Base-by-base conservation (phyloP, 768 basidiomycete species). In the Phylloporus rhodoxanthus region DNA sequence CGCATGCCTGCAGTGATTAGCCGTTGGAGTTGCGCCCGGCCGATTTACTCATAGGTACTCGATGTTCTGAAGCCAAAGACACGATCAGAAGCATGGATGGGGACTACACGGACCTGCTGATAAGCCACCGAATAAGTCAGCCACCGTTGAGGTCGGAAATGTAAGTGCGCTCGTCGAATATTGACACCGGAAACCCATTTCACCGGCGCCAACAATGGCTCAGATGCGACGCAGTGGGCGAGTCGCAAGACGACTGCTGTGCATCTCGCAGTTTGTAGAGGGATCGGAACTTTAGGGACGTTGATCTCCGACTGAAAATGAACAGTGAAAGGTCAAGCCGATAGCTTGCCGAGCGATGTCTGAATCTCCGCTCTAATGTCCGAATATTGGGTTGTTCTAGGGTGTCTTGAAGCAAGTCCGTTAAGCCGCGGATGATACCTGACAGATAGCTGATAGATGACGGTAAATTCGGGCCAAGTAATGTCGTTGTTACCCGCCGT, bases 141-240 rank as follows among this genome's bases (percentile, higher is more conserved):
- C 37, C 49, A 15, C 62, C 62, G 63, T 48, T 50, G 47, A 37
- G 19, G 54, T 46, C 62, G 62, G 62, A 57, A 62, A 56, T 58
- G 47, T 25, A 33, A 5, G 38, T 29, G 52, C 28, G 44, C 46
- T 41, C 38, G 50, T 51, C 50, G 11, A 21, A 38, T 38, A 47
- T 28, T 17, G 36, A 6, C 37, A 29, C 51, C 47, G 42, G 44
- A 29, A 51, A 38, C 28, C 23, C 30, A 44, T 34, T 45, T 38
- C 20, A 4, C 52, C 55, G 55, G 55, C 43, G 37, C 51, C 40
- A 40, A 37, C 43, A 41, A 55, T 10, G 47, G 38, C 46, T 40
- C 46, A 23, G 46, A 39, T 40, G 29, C 38, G 36, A 39, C 26
- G 37, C 37, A 30, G 13, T 1, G 20, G 8, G 21, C 29, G 14